Evolutionary conservation across 1,139 yeast species (phyloP).

Genomic region (Hanseniaspora sp.): DNA sequence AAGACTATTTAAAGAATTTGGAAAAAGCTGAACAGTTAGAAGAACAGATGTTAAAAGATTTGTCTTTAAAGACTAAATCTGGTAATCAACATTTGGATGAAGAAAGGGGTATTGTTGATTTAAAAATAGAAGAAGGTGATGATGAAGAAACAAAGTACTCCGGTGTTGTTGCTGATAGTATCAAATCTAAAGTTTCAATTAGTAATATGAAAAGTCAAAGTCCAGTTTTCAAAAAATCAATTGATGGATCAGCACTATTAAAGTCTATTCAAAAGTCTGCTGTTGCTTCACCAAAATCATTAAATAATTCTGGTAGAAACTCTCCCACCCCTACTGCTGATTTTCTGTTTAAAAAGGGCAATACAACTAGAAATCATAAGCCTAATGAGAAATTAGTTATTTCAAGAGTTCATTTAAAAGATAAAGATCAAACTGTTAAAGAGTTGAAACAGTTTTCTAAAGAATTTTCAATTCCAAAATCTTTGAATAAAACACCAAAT

Average conservation of each 20-base stretch:
- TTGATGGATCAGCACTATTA: conserved; percentile 5
- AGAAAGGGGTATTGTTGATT: conserved; percentile 55
- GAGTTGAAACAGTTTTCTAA: conserved; percentile 14
- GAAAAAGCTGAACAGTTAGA: conserved; percentile 72
- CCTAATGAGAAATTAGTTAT: neutral
- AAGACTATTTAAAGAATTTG: conserved; percentile 57
- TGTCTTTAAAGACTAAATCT: conserved; percentile 51
- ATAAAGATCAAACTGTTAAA: conserved; percentile 13
- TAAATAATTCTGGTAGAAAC: neutral
- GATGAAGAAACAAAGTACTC: conserved; percentile 96
- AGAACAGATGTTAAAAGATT: conserved; percentile 68
- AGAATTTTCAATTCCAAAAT: conserved; percentile 6
- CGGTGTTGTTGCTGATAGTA: conserved; percentile 44
- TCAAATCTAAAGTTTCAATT: neutral
- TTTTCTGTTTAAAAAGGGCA: neutral
- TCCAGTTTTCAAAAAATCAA: conserved; percentile 1
- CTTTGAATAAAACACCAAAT: neutral
- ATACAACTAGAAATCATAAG: neutral
- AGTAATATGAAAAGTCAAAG: neutral
- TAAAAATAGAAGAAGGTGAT: conserved; percentile 51
- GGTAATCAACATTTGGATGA: conserved; percentile 78
- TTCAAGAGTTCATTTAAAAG: conserved; percentile 11
- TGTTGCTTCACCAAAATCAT: neutral
- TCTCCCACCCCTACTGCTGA: neutral
- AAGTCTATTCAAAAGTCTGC: conserved; percentile 11